Evolutionary conservation across 768 basidiomycete species (phyloP), one percentile per base, ranked within the genome.

Genomic region (Podaxis mareebaensis): DNA sequence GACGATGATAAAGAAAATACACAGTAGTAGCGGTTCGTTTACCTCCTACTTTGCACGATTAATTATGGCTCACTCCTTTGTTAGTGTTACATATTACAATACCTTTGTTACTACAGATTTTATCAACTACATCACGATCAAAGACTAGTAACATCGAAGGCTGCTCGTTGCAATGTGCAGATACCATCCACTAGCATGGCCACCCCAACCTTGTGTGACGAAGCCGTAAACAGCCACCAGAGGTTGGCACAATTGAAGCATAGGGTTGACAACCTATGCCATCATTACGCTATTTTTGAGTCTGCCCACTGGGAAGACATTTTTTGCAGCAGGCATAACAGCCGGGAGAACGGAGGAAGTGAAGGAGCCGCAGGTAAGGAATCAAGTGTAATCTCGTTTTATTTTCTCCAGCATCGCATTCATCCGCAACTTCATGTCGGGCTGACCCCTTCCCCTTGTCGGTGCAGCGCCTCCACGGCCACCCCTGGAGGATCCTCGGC

Each of bases 351-450:
- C 44, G n/a, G 33, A 33, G 44, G 44, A 46, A n/a, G 17, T 3
- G 7, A n/a, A 46, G 17, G 20, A 46, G 15, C 7, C 7, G 44
- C 15, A 33, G 33, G 44, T n/a, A 46, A 13, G n/a, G 8, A n/a
- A n/a, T 60, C 59, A 60, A 40, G 49, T 24, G n/a, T 61, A 72
- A 68, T 88, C 83, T 53, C 82, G 83, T 73, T 92, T 90, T 67
- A 96, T 95, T 75, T 90, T 89, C 73, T 93, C 92, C 63, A 96
- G 82, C 81, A 96, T 81, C 30, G 85, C 88, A 65, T 87, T 85
- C 93, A 96, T 96, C 55, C 93, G 87, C 54, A 91, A 75, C 69
- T 89, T 91, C 94, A 96, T 95, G 71, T 82, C 77, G 22, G 83
- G 81, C 59, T 84, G 81, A n/a, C 79, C 81, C 64, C 77, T 73